Percentiles rank a stretch among this genome's conserved stretches.
Evolutionary conservation across 352 stramenopile genomes (phyloP).

Genomic region (Phytophthora colocasiae): DNA sequence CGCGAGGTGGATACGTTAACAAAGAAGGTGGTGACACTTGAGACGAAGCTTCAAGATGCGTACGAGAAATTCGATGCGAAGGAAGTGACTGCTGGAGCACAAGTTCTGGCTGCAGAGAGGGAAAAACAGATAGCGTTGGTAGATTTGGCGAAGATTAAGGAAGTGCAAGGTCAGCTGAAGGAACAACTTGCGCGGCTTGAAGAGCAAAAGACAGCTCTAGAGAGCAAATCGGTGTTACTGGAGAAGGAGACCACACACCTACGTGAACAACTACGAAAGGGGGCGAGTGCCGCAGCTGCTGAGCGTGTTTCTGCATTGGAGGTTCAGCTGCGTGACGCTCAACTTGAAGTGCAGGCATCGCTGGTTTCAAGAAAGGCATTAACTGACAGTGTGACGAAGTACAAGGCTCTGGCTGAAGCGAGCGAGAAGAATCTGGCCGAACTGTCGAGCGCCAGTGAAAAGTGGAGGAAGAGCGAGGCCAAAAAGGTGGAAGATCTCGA

Average conservation of each 20-base stretch:
- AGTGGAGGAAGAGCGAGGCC: constrained; percentile 64
- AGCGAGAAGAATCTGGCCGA: constrained; percentile 75
- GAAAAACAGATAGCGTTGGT: constrained; percentile 62
- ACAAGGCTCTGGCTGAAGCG: constrained; percentile 80
- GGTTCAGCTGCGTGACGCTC: constrained; percentile 63
- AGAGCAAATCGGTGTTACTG: constrained; percentile 51
- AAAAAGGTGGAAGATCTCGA: constrained; percentile 57
- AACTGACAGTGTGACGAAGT: constrained; percentile 67
- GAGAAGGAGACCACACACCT: constrained; percentile 68
- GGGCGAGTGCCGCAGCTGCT: constrained; percentile 56
- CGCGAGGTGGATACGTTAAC: constrained; percentile 53
- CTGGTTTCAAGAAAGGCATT: constrained; percentile 69
- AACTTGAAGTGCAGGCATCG: constrained; percentile 64
- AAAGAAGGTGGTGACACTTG: constrained; percentile 55
- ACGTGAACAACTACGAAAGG: constrained; percentile 71
- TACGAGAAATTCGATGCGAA: constrained; percentile 74
- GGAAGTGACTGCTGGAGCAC: constrained; percentile 52
- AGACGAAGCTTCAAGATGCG: constrained; percentile 64
- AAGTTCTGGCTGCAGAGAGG: constrained; percentile 55
- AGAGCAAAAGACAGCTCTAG: constrained; percentile 54
- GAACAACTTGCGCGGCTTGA: constrained; percentile 61
- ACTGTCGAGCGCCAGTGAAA: constrained; percentile 65
- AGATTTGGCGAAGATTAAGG: constrained; percentile 53
- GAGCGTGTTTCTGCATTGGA: constrained; percentile 72
- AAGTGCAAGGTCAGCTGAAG: constrained; percentile 40